Base-by-base conservation (phyloP, 2,329 filamentous ascomycete genomes). In the Rachicladosporium sp. region DNA sequence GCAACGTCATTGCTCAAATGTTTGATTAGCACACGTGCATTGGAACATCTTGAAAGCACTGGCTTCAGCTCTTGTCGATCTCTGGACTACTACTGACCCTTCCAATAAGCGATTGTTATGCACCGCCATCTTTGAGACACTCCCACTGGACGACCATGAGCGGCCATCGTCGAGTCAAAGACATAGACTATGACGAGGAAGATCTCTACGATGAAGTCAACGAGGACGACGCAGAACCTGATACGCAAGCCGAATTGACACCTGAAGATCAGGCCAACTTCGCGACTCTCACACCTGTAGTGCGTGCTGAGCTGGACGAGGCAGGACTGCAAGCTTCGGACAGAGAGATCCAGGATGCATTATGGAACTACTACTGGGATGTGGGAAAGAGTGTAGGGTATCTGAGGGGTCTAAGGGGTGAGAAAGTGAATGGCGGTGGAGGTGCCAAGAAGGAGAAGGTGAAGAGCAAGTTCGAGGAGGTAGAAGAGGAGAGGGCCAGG, bases 321-420 rank as follows among this genome's bases (percentile, higher is more conserved):
- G 49, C 47, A 10, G 50, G 46, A 10, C 27, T 55, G 10, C 73
- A 69, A 55, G 65, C 73, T n/a, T 70, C 73, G 4, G 74, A 80
- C 43, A 66, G 69, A 30, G 81, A 94, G 55, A 89, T 95, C 46
- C 78, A 93, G 58, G 89, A 96, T 45, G 75, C 88, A 0, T 63
- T 98, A 10, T 96, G 87, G 86, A 78, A 98, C 62, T 95, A 95
- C 61, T 96, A 89, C 60, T 96, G 88, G 58, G 88, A 98, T 53
- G 70, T 94, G 23, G 81, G 78, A 42, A 94, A 94, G 61, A 78
- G 85, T 1, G 80, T 93, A 30, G 70, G 74, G 41, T 95, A 93
- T 55, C 63, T 98, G 42, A 74, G 78, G 46, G 23, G 23, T 27
- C 60, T 96, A 88, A 58, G 88, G 98, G 53, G 70, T 94, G 23